Base-by-base conservation (phyloP, 352 stramenopile species). In the Pythium periplocum region DNA sequence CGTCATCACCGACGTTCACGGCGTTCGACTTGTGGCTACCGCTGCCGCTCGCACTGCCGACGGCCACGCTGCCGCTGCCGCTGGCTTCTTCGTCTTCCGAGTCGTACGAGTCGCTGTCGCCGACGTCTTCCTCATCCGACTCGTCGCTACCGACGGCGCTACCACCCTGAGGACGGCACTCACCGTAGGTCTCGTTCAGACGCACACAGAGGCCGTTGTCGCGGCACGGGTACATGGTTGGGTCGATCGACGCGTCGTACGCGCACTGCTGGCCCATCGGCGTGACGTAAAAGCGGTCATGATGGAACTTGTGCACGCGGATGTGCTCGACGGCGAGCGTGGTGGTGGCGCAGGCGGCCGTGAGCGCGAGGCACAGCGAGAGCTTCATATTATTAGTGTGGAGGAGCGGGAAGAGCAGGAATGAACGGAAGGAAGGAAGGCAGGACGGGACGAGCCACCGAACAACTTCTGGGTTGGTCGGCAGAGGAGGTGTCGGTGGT, bases 281-380 rank as follows among this genome's bases (percentile, higher is more conserved):
- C 45, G 68, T 80, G 51, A 87, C 64, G 64, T 78, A 79, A 50
- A 87, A 68, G 60, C 83, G 83, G 55, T 68, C 41, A 34, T 59
- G 53, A 9, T n/a, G 35, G 10, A 30, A n/a, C 33, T 64, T 56
- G 30, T 30, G n/a, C 53, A 78, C 51, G 48, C 59, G 62, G 26
- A 83, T 53, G 51, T 72, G 58, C n/a, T 62, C 61, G 38, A 71
- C 62, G 6, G 61, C 64, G 38, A 62, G 39, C 2, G 69, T 58
- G 11, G 68, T 41, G 11, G 42, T 55, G 2, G 61, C 26, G 12
- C 33, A 17, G 44, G 59, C 49, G 4, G 56, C 50, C 41, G 48
- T 59, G n/a, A 55, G 47, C 26, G 47, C 57, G 34, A 45, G 33
- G 50, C 37, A 46, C 2, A 47, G 38, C 38, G 17, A 4, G 17